Conservation (phyloP, 805 yeast species). For the Myxozyma monticola region DNA sequence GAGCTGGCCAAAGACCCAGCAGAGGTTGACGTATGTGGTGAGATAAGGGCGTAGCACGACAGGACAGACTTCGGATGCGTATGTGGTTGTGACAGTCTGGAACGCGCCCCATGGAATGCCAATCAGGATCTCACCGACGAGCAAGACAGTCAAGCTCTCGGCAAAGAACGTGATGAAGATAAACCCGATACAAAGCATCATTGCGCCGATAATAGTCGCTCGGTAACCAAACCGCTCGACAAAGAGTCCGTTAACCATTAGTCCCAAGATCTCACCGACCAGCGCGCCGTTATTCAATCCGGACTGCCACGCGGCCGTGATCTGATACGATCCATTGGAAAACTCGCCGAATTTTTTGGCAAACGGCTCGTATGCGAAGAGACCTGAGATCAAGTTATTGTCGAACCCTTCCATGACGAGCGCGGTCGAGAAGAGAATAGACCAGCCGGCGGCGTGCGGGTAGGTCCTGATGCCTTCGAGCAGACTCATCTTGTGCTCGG, state of each 20-base stretch:
- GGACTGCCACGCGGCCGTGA: conserved; percentile 37
- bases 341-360: conserved; percentile 19
- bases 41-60: conserved; percentile 51
- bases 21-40: conserved; percentile 51
- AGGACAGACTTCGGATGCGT: conserved; percentile 62
- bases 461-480: conserved; percentile 17
- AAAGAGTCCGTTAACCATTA: conserved; percentile 47
- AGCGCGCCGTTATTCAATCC: conserved; percentile 37
- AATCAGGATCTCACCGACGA: conserved; percentile 44
- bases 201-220: conserved; percentile 43
- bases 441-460: conserved; percentile 51
- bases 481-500: background rate
- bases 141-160: conserved; percentile 41
- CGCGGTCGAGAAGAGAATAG: conserved; percentile 46
- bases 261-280: conserved; percentile 51
- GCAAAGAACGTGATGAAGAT: conserved; percentile 53
- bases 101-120: conserved; percentile 58
- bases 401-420: conserved; percentile 55
- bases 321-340: conserved; percentile 15
- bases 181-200: conserved; percentile 42
- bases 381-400: conserved; percentile 42
- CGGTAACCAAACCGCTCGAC: conserved; percentile 52
- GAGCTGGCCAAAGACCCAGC: conserved; percentile 58
- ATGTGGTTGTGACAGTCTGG: conserved; percentile 52
- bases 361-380: conserved; percentile 41